Evolutionary conservation across 495 filamentous ascomycete genomes (phyloP), one percentile per base, ranked within the genome.

Genomic region (Penicillium taxi): DNA sequence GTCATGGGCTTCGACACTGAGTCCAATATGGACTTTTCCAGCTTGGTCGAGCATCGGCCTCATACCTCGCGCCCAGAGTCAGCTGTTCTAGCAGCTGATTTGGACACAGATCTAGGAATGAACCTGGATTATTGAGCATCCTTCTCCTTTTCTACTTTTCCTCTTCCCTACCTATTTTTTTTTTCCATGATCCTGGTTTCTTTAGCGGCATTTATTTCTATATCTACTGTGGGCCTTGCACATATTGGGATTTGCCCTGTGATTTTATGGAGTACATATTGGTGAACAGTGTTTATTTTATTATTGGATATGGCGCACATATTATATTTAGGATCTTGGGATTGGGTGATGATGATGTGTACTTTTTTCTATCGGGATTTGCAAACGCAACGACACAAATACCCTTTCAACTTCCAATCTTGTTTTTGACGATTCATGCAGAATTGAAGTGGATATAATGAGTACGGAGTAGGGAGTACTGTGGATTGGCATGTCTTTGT

Each of bases 101-200:
- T 64, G 15, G 58, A 64, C 19, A 41, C 53, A 12, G 54, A 58
- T 24, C 52, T 64, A 17, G 58, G 61, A 11, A 45, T 61, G n/a
- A 46, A 27, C 29, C 33, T 63, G 22, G 43, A 41, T 37, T 41
- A 44, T 25, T 32, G 19, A 41, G 39, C 39, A 37, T 16, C 37
- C 34, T 35, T 20, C 23, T 42, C 9, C 14, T 18, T 29, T 27
- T 38, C 2, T 31, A 12, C 24, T 34, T 27, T 42, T 50, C 12
- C 9, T 44, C 11, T 33, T 28, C 26, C 44, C 37, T 17, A 18
- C 12, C 24, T 40, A 28, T 34, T 36, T 22, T 17, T 42, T 26
- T 28, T 27, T 13, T 32, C 13, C 16, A 24, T 24, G 11, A 15
- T 12, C 20, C 25, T 35, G 11, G 16, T 26, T 20, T 28, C 37